Base-by-base conservation (phyloP, 1,139 yeast species). In the Candida sp. region DNA sequence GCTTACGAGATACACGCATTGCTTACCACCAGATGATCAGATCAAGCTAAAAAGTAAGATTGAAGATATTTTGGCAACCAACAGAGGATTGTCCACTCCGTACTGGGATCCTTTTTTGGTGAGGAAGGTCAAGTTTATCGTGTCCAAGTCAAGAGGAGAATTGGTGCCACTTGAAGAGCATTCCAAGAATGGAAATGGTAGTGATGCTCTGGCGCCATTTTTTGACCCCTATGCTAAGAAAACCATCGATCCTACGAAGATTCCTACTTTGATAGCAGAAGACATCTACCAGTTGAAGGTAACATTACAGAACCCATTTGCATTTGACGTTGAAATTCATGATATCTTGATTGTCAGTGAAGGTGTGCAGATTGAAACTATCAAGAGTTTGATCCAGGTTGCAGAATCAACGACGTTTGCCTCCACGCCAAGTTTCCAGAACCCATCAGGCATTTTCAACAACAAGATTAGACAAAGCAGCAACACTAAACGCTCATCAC, bases 91-190 rank as follows among this genome's bases (percentile, higher is more conserved):
- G 12, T 22, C 44, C 5, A 38, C 42, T 12, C 75, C 75, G 1
- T 89, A 89, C 60, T 88, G 93, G 88, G 97, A 90, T 64, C 87
- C 89, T 1, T 83, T 77, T 56, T 55, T 90, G 8, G 73, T 90
- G 0, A 74, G 94, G 51, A 80, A 75, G 41, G 73, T 85, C 5
- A 67, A 70, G 30, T 68, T 73, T 70, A 44, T 72, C 5, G 57
- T 53, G 47, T 57, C 60, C 44, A 60, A 63, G 44, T 52, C 53
- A 23, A 62, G 59, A 35, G 69, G 66, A 25, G 73, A 68, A 12
- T 65, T 75, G 30, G 54, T 72, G 9, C 72, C 80, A 4, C 71
- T 77, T 52, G 50, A 65, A 5, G 77, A 77, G 30, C 61, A 64
- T 50, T 65, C 61, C 28, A 28, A 28, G 9, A 44, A 23, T 9